Base-by-base conservation (phyloP, 441 rosid genomes). In the Euphorbia corollata region DNA sequence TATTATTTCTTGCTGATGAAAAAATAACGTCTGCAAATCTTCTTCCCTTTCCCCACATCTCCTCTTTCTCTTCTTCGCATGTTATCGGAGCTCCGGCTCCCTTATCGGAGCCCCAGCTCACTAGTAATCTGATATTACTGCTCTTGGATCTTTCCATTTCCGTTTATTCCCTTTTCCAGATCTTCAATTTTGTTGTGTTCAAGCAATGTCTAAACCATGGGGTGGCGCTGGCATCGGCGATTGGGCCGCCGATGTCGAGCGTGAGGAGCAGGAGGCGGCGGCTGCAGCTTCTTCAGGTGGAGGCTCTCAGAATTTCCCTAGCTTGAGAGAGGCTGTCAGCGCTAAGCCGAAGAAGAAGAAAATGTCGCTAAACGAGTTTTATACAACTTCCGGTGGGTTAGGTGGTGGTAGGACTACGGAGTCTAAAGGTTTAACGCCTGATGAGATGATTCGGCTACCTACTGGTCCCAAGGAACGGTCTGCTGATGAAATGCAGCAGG, bases 201-300 rank as follows among this genome's bases (percentile, higher is more conserved):
- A 22, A 59, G 32, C 54, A 51, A 92, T 89, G 98, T 81, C 91
- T 59, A 89, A 85, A 68, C 71, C 92, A 8, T 86, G 96, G 98
- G 86, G 95, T 64, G 75, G 70, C 67, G 41, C 8, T 36, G 75
- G 70, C 67, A 79, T 85, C 82, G 96, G 96, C 70, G 79, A 85
- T 18, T 91, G 99, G 99, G 99, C 99, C 73, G 96, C 85, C 73
- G 97, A 93, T 70, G 86, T 89, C 22, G 97, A 89, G 80, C 83
- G 76, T 39, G 96, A 90, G 71, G 90, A 86, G 67, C 90, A 69
- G 27, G 85, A 82, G 58, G 85, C 82, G 6, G 83, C 78, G 3
- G 71, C 82, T 1, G 82, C 79, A 50, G 85, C 83, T 13, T 81
- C 80, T 27, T 63, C 71, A 4, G 74, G 77, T 6, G 82, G 61